Evolutionary conservation across 2,329 filamentous ascomycete species (phyloP).

Genomic region (Colletotrichum neosansevieriae): DNA sequence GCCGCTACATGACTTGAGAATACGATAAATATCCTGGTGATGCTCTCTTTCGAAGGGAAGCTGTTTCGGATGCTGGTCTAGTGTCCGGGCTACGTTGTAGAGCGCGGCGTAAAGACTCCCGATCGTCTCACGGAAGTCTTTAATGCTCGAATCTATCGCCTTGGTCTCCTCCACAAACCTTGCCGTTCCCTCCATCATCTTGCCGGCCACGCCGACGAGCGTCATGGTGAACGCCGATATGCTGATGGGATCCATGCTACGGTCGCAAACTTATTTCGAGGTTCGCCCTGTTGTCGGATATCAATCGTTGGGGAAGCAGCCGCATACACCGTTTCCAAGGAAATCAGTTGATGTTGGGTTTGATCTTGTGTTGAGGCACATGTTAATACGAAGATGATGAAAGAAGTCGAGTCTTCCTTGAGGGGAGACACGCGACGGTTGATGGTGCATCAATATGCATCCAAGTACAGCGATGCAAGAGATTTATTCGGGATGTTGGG

Average conservation of each 20-base stretch:
- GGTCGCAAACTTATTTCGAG: not conserved
- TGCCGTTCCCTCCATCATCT: conserved; percentile 41
- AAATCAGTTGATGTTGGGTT: not conserved
- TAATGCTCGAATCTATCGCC: conserved; percentile 40
- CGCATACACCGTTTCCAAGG: not conserved
- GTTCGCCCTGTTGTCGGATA: not conserved
- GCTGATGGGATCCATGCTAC: conserved; percentile 44
- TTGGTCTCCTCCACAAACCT: conserved; percentile 43
- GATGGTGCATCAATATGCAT: not conserved
- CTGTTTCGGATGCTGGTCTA: conserved; percentile 40
- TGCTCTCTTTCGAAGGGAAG: conserved; percentile 45
- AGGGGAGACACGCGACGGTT: not conserved
- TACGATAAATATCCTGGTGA: conserved; percentile 43
- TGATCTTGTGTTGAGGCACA: not conserved
- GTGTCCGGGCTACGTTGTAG: conserved; percentile 38
- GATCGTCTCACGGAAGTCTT: conserved; percentile 44
- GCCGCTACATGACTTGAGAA: conserved; percentile 43
- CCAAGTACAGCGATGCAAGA: not conserved
- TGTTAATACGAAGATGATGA: not conserved
- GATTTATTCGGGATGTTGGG: not conserved
- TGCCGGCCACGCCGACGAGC: conserved; percentile 41
- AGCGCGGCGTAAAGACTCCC: conserved; percentile 40
- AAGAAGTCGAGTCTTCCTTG: not conserved
- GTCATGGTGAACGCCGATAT: conserved; percentile 41
- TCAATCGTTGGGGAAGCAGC: not conserved